A percentile compares a stretch with the other conserved stretches of the same genome.
phyloP scores from a whole-genome alignment of 768 basidiomycete species.

The Russula virescens region DNA sequence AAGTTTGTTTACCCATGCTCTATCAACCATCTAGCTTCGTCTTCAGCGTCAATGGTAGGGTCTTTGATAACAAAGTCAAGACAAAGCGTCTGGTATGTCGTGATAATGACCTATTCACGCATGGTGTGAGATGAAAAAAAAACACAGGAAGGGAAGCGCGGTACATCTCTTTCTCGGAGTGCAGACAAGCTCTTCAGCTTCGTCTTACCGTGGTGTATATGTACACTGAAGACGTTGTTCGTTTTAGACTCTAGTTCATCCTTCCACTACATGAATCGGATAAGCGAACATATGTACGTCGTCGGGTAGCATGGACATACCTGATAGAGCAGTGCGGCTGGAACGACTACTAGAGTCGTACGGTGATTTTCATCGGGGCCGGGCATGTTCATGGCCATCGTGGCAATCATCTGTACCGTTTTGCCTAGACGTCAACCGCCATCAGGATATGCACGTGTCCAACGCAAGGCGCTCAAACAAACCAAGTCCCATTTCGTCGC shows the following conservation, averaged over 20 bases:
- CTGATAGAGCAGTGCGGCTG: slow-evolving; percentile 68
- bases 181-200: slow-evolving; percentile 52
- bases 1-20: slow-evolving; percentile 41
- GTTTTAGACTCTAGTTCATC: slow-evolving; percentile 68
- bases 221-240: slow-evolving; percentile 53
- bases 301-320: slow-evolving; percentile 30
- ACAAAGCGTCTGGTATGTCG: slow-evolving; percentile 70
- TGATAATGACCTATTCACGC: slow-evolving; percentile 54
- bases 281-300: background rate
- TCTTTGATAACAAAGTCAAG: slow-evolving; percentile 50
- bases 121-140: background rate
- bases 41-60: slow-evolving; percentile 39
- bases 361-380: slow-evolving; percentile 39
- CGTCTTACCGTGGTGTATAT: slow-evolving; percentile 67
- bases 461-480: slow-evolving; percentile 12
- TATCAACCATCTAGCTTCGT: slow-evolving; percentile 44
- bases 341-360: slow-evolving; percentile 70
- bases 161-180: slow-evolving; percentile 50
- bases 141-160: slow-evolving; percentile 2
- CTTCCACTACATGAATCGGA: slow-evolving; percentile 47
- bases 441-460: background rate
- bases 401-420: slow-evolving; percentile 77
- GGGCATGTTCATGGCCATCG: slow-evolving; percentile 64
- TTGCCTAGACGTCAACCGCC: slow-evolving; percentile 38
- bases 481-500: slow-evolving; percentile 66